A percentile compares a stretch with the other conserved stretches of the same genome.
Evolutionary conservation across 2,329 filamentous ascomycete species (phyloP).

Genomic region (Verticillium dahliae): DNA sequence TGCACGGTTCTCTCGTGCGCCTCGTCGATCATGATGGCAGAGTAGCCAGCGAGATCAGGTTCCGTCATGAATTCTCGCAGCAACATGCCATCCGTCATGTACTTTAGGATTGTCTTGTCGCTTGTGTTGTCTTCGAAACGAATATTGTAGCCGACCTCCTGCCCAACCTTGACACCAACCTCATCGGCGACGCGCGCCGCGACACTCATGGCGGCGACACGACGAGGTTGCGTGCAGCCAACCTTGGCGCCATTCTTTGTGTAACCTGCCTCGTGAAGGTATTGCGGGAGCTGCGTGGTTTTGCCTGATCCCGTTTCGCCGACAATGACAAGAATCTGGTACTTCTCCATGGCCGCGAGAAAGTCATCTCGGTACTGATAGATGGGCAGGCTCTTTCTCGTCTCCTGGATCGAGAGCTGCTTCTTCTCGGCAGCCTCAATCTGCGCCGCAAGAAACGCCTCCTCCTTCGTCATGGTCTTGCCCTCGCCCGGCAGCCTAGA

Average conservation of each 20-base stretch:
- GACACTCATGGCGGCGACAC: conserved; percentile 96
- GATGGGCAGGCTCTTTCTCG: conserved; percentile 82
- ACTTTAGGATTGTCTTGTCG: conserved; percentile 88
- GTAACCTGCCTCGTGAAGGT: conserved; percentile 84
- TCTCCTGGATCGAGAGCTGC: conserved; percentile 83
- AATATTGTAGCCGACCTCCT: conserved; percentile 90
- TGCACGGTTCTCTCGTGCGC: conserved; percentile 90
- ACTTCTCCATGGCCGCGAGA: conserved; percentile 74
- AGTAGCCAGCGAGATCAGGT: conserved; percentile 75
- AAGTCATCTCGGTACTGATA: conserved; percentile 83
- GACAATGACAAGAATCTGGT: conserved; percentile 86
- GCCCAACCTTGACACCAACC: conserved; percentile 81
- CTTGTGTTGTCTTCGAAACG: conserved; percentile 90
- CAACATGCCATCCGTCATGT: conserved; percentile 97
- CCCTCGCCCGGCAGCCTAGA: conserved; percentile 65
- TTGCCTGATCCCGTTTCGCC: conserved; percentile 95
- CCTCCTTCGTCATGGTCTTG: conserved; percentile 68
- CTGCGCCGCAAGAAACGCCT: conserved; percentile 70
- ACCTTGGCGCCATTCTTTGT: conserved; percentile 80
- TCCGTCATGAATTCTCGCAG: conserved; percentile 85
- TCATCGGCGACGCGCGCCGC: conserved; percentile 95
- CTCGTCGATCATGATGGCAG: conserved; percentile 92
- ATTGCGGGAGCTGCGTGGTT: conserved; percentile 91
- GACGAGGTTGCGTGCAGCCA: conserved; percentile 87
- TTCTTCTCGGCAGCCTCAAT: conserved; percentile 86